phyloP scores from a whole-genome alignment of 2,329 filamentous ascomycete species.

The Dactylellina drechsleri region DNA sequence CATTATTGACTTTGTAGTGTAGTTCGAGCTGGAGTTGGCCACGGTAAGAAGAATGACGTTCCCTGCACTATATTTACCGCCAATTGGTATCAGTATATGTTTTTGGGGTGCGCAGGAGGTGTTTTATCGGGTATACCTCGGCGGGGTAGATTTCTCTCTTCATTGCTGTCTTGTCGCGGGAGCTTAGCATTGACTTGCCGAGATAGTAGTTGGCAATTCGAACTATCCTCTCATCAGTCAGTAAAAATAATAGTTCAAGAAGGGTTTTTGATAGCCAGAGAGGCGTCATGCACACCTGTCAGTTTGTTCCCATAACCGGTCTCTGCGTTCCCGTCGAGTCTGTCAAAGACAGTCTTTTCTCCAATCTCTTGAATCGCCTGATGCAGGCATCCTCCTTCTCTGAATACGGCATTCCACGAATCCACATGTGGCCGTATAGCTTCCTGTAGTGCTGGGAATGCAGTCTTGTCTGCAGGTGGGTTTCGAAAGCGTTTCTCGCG shows the following conservation, averaged over 20 bases:
- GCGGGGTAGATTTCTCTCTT: slow-evolving; percentile 88
- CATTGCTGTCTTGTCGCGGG: slow-evolving; percentile 66
- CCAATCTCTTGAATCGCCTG: slow-evolving; percentile 89
- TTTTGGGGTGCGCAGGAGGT: background rate
- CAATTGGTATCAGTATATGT: background rate
- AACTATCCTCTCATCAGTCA: slow-evolving; percentile 62
- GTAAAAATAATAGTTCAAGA: background rate
- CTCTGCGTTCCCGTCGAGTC: slow-evolving; percentile 71
- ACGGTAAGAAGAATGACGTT: slow-evolving; percentile 89
- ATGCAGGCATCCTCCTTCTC: slow-evolving; percentile 75
- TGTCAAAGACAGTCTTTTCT: slow-evolving; percentile 85
- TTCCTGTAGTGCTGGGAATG: slow-evolving; percentile 84
- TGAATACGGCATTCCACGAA: slow-evolving; percentile 92
- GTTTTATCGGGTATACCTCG: slow-evolving; percentile 64
- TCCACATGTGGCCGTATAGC: slow-evolving; percentile 93
- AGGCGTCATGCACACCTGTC: slow-evolving; percentile 62
- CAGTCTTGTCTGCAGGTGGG: slow-evolving; percentile 84
- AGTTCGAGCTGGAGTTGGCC: slow-evolving; percentile 84
- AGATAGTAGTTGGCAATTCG: slow-evolving; percentile 83
- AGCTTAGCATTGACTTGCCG: slow-evolving; percentile 71
- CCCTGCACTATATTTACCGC: slow-evolving; percentile 71
- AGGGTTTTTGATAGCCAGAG: background rate
- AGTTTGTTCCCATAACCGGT: slow-evolving; percentile 75
- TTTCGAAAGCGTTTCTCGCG: slow-evolving; percentile 89
- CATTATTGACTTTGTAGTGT: slow-evolving; percentile 87